A percentile compares a stretch with the other conserved stretches of the same genome.
Evolutionary conservation across 108 stramenopile species (phyloP).

Genomic region (Skeletonema costatum): DNA sequence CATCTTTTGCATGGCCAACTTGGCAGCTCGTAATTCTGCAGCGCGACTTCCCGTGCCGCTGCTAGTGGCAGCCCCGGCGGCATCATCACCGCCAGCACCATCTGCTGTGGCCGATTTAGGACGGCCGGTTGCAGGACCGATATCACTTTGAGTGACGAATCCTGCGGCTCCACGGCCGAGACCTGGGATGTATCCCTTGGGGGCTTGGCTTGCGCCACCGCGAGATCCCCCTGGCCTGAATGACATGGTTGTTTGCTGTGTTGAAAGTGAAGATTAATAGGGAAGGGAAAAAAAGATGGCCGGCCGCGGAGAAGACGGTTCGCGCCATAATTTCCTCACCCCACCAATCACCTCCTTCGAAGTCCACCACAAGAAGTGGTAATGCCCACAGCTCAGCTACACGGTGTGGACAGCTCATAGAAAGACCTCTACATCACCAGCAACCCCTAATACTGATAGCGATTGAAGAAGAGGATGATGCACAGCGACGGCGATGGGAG

Average conservation of each 20-base stretch:
- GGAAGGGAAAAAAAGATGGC: no score
- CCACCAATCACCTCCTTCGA: no score
- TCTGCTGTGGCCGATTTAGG: conserved; percentile 16
- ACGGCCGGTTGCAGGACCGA: conserved; percentile 76
- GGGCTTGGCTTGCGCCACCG: conserved; percentile 43
- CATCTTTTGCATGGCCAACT: conserved; percentile 48
- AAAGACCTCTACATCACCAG: no score
- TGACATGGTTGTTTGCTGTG: conserved; percentile 4
- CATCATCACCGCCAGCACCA: conserved; percentile 25
- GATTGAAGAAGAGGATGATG: neutral
- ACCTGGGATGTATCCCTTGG: conserved; percentile 94
- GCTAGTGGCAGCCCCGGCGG: conserved; percentile 39
- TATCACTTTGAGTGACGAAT: conserved; percentile 96
- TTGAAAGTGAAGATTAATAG: neutral
- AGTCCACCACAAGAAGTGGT: no score
- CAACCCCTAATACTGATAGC: no score
- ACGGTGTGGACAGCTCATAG: no score
- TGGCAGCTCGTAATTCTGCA: conserved; percentile 53
- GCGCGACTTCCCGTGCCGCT: conserved; percentile 44
- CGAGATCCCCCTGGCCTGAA: conserved; percentile 21
- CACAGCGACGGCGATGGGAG: neutral
- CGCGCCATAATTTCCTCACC: no score
- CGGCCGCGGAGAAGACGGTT: no score
- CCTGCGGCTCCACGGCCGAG: conserved; percentile 97
- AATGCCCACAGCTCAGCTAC: no score